Base-by-base conservation (phyloP, 352 stramenopile genomes). In the Globisporangium emineosum region DNA sequence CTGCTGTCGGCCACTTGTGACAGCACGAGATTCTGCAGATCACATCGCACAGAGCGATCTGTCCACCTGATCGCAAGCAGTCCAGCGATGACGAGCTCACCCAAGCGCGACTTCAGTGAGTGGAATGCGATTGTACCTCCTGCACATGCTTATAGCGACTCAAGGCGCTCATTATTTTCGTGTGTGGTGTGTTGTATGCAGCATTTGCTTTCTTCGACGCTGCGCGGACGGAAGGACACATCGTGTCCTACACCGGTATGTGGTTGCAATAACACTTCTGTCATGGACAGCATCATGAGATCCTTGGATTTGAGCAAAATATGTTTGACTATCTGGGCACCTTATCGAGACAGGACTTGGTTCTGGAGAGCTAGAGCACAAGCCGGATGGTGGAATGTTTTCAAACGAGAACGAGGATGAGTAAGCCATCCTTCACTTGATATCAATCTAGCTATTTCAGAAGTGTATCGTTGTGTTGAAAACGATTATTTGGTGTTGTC, bases 171-270 rank as follows among this genome's bases (percentile, higher is more conserved):
- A 37, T 56, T 30, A 2, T 56, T 27, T 35, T 43, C 32, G 49
- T 29, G 7, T 25, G 7, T 61, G 21, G n/a, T 62, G 52, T 7
- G 37, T 10, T 32, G 13, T 21, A 5, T 32, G 29, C 29, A 78
- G 73, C 71, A 1, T 79, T 81, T 52, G 72, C 66, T 10, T 81
- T 69, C 69, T 81, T 81, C 27, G 73, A 81, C 50, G 73, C 71
- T 2, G 66, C 63, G 21, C 65, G 75, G n/a, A 76, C 54, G 9
- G 64, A 70, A 2, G 73, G 71, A 45, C 79, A 81, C 47, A 55
- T 69, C 23, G 45, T 21, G 19, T 12, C 57, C 13, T 45, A 25
- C 10, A 5, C 12, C 43, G 62, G 62, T 67, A 32, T 2, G 33
- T 30, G 12, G 6, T 17, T 27, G 2, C 15, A 9, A 7, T 32